Base-by-base conservation (phyloP, 495 filamentous ascomycete genomes). In the Xylaria venustula region DNA sequence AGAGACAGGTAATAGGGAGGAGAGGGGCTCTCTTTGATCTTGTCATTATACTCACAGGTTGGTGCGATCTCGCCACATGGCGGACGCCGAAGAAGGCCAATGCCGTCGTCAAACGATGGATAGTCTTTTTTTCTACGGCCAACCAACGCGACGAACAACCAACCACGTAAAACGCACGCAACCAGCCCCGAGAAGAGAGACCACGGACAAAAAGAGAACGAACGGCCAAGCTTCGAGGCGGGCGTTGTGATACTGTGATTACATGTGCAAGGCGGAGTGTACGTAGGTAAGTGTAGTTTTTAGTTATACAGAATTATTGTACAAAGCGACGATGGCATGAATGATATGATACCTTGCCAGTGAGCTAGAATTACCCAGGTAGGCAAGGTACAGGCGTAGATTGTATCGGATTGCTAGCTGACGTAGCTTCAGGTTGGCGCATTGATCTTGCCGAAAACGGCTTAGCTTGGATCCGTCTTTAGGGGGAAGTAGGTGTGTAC, bases 41-140 rank as follows among this genome's bases (percentile, higher is more conserved):
- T n/a, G n/a, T n/a, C n/a, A n/a, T n/a, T n/a, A n/a, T 34, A 68
- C 83, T 61, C 84, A 97, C 93, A 98, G 88, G 73, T 98, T 98
- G 50, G 95, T 98, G 78, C 94, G 87, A 83, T 98, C 94, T 79
- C 94, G 91, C 90, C 91, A 97, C 90, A 96, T 93, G 68, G 81
- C 86, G 84, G 80, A 79, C 78, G 75, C 78, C 63, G 70, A 68
- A 56, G 60, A 62, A 30, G 53, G 45, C 44, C 42, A 37, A 62
- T 50, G 44, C 37, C 32, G 36, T 36, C 53, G 50, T 28, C 42
- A 42, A n/a, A n/a, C n/a, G n/a, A n/a, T n/a, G n/a, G n/a, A 54
- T 54, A 19, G 15, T 22, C 47, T 32, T 34, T n/a, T 6, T 15
- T 20, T 44, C n/a, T n/a, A n/a, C n/a, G n/a, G n/a, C n/a, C n/a